Conservation (phyloP, 2,329 filamentous ascomycete species). For the Ceratocystis alfenasii region DNA sequence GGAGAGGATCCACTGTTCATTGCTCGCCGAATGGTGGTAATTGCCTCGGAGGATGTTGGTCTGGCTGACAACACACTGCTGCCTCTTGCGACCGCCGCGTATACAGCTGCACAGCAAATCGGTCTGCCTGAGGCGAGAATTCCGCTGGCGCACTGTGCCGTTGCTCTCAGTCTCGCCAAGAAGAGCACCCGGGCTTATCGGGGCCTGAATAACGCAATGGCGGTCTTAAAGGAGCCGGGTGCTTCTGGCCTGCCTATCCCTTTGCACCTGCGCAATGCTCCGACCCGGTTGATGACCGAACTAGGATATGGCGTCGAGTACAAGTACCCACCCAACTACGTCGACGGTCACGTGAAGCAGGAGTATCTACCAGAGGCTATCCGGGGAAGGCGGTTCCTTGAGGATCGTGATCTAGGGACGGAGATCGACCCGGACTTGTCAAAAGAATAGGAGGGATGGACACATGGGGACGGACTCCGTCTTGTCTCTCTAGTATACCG, state of each 20-base stretch:
- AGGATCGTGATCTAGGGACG: constrained; percentile 66
- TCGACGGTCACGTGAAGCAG: constrained; percentile 68
- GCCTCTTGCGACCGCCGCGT: constrained; percentile 70
- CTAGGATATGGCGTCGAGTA: constrained; percentile 83
- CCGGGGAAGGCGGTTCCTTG: constrained; percentile 59
- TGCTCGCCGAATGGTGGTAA: constrained; percentile 83
- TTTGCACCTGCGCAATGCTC: constrained; percentile 79
- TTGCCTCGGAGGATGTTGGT: constrained; percentile 88
- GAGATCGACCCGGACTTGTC: constrained; percentile 60
- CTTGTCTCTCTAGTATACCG: too few relatives aligned
- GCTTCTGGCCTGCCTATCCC: constrained; percentile 73
- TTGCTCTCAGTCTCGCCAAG: constrained; percentile 65
- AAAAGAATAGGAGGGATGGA: constrained; percentile 26
- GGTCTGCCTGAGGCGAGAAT: constrained; percentile 93
- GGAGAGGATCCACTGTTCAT: constrained; percentile 91
- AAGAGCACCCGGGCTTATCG: constrained; percentile 85
- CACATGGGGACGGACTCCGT: neutral
- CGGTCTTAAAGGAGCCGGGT: constrained; percentile 69
- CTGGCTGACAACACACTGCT: constrained; percentile 78
- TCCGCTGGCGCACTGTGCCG: constrained; percentile 74
- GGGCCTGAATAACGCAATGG: constrained; percentile 66
- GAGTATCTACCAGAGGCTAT: constrained; percentile 79
- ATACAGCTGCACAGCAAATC: constrained; percentile 80
- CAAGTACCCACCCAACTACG: constrained; percentile 91
- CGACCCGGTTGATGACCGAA: constrained; percentile 85